Percentiles rank a stretch among this genome's conserved stretches.
phyloP scores from a whole-genome alignment of 2,329 filamentous ascomycete genomes.

The Tolypocladium album region DNA sequence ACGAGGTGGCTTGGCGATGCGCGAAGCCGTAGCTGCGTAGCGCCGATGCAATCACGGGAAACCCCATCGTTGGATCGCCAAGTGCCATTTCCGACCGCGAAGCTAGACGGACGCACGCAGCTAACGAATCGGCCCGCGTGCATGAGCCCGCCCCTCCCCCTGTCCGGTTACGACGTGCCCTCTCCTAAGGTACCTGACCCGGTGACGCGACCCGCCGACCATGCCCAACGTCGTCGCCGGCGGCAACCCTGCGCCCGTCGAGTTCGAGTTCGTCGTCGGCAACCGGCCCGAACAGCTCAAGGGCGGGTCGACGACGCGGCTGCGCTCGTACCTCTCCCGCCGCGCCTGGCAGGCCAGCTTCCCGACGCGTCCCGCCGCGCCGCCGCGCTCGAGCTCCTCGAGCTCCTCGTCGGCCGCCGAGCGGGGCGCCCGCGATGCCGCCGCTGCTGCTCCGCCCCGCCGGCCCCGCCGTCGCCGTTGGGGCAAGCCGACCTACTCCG shows the following conservation, averaged over 20 bases:
- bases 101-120: background rate
- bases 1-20: background rate
- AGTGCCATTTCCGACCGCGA: background rate
- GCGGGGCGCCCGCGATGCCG: background rate
- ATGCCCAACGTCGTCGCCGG: background rate
- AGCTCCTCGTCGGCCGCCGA: background rate
- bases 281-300: constrained; percentile 13
- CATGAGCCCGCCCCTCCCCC: background rate
- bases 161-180: background rate
- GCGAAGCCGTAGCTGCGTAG: background rate
- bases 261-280: constrained; percentile 12
- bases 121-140: background rate
- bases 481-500: background rate
- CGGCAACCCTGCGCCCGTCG: background rate
- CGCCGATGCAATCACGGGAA: background rate
- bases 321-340: constrained; percentile 11
- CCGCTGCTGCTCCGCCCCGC: background rate
- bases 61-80: background rate
- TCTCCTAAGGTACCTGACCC: no score
- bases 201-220: no score
- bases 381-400: background rate
- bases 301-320: constrained; percentile 5
- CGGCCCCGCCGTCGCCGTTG: background rate
- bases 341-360: constrained; percentile 9
- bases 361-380: background rate